Conservation (phyloP, 225 moss, liverwort and hornwort genomes). For the Sphagnum tenellum region DNA sequence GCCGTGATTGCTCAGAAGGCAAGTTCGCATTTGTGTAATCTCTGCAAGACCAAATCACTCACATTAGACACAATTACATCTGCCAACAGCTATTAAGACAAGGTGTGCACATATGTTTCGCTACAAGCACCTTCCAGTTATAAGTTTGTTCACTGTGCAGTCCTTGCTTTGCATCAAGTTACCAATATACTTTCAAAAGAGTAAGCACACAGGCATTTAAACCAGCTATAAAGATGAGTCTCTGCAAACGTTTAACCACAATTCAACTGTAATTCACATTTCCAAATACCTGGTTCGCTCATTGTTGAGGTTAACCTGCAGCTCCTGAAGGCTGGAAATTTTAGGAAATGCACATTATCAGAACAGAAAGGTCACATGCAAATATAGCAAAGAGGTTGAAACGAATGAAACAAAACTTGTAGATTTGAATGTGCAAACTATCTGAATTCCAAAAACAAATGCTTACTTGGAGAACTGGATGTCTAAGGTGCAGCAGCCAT, state of each 20-base stretch:
- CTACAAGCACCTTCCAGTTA: too few species aligned
- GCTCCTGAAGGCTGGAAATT: constrained; percentile 83
- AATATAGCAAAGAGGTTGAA: too few species aligned
- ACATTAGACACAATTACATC: background rate
- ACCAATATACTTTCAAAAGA: too few species aligned
- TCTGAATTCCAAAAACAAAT: too few species aligned
- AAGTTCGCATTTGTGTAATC: constrained; percentile 88
- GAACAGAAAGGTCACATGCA: too few species aligned
- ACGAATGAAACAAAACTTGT: too few species aligned
- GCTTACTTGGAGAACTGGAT: constrained; percentile 98
- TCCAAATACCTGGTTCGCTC: constrained; percentile 77
- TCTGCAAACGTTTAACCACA: background rate
- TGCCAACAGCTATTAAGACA: too few species aligned
- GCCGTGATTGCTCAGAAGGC: constrained; percentile 81
- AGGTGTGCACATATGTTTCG: too few species aligned
- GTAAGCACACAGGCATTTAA: too few species aligned
- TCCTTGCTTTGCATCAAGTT: background rate
- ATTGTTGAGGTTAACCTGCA: constrained; percentile 99
- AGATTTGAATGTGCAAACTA: too few species aligned
- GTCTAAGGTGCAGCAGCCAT: constrained; percentile 98
- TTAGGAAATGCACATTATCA: too few species aligned
- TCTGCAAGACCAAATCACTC: constrained; percentile 22
- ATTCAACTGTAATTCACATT: background rate
- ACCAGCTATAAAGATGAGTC: too few species aligned
- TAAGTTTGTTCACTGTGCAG: background rate